Evolutionary conservation across 306 rosid species (phyloP).

Genomic region (Vigna unguiculata): DNA sequence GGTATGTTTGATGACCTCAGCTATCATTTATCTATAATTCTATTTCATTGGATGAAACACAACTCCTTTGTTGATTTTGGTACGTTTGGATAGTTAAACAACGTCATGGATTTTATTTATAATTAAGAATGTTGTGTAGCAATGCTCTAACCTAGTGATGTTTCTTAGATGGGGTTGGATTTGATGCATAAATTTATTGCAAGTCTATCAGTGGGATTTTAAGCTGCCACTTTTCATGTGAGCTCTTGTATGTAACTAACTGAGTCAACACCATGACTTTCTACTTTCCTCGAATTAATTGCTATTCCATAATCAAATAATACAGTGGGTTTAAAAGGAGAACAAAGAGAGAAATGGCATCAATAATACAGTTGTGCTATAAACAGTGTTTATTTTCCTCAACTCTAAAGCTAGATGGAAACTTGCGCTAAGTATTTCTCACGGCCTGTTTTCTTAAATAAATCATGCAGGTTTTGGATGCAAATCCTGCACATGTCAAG

Average conservation of each 20-base stretch:
- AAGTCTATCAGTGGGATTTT: not conserved
- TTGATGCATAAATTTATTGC: not conserved
- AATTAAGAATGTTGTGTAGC: not conserved
- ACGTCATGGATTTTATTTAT: conserved; percentile 7
- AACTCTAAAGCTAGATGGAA: conserved; percentile 1
- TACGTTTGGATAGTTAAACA: conserved; percentile 17
- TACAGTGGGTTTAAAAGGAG: not conserved
- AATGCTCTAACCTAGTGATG: not conserved
- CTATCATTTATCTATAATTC: conserved; percentile 22
- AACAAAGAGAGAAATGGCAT: not conserved
- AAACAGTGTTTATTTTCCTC: not conserved
- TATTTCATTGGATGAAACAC: conserved; percentile 25
- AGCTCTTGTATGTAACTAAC: not conserved
- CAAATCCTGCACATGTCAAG: conserved; percentile 89
- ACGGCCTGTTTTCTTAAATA: conserved; percentile 34
- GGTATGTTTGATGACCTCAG: conserved; percentile 54
- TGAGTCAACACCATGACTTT: not conserved
- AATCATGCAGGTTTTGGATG: conserved; percentile 77
- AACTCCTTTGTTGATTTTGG: not conserved
- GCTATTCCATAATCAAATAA: conserved; percentile 1
- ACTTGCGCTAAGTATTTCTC: not conserved
- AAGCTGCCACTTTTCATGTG: not conserved
- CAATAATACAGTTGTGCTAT: not conserved
- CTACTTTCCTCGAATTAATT: not conserved
- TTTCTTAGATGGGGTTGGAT: not conserved